Evolutionary conservation across 192 early-diverging fungal species (phyloP), one percentile per base, ranked within the genome.

Genomic region (Rhizophagus clarus): DNA sequence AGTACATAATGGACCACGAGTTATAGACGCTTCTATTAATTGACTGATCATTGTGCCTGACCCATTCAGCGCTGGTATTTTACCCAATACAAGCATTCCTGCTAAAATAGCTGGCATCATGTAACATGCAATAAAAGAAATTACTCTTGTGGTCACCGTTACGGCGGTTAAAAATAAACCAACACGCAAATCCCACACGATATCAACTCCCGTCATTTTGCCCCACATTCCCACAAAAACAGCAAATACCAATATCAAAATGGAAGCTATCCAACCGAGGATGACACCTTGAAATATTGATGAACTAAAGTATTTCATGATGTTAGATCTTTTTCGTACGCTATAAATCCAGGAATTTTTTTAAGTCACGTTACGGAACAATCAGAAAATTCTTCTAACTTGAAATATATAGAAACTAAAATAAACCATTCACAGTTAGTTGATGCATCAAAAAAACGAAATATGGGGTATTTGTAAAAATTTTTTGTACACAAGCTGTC

Each of bases 41-140:
- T 68, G 10, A 37, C 66, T 17, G 3, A 40, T 32, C 14, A 32
- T 68, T 17, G 7, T 40, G 22, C 15, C 66, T 22, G 66, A 32
- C 12, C 66, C 66, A 11, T 68, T 37, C 14, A 68, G 17, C 1
- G 3, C 40, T 14, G 26, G 12, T 32, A 32, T 68, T 34, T 68
- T 11, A 5, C 11, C 10, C 7, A 68, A 20, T 10, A 34, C 31
- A 68, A 68, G 11, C 29, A 32, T 68, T 15, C 66, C 66, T 34
- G 66, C 34, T 68, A 68, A 68, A 28, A 68, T 68, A 32, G 66
- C 66, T 11, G 66, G 66, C 15, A 68, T 15, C 66, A 68, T 68
- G 24, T 40, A 68, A 3, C 29, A 6, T 22, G 17, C 17, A 37
- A 31, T 20, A 68, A 20, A 14, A 34, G 66, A 37, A 6, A 20